phyloP scores from a whole-genome alignment of 768 basidiomycete genomes.

The Lactarius evosmus region DNA sequence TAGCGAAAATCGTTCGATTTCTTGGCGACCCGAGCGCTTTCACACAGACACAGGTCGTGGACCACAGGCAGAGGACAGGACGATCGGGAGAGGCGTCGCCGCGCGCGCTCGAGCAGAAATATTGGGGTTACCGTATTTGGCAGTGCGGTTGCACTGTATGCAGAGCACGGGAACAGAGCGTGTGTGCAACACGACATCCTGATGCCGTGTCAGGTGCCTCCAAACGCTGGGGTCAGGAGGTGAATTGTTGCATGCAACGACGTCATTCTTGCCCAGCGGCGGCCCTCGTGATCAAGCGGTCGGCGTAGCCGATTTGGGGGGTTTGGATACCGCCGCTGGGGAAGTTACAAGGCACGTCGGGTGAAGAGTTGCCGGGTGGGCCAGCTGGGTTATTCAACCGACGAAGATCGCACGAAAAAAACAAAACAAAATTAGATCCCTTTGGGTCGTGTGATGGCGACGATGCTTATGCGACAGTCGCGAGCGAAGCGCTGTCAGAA shows the following conservation, averaged over 20 bases:
- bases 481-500: neutral
- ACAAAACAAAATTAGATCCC: neutral
- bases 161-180: neutral
- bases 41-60: neutral
- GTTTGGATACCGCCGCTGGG: constrained; percentile 8
- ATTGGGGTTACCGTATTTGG: neutral
- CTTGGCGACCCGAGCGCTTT: neutral
- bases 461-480: neutral
- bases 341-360: neutral
- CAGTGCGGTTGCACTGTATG: neutral
- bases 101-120: neutral
- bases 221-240: neutral
- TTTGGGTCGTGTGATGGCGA: neutral
- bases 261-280: constrained; percentile 16
- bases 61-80: neutral
- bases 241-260: constrained; percentile 2
- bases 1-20: neutral
- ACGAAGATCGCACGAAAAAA: neutral
- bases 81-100: neutral
- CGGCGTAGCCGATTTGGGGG: neutral
- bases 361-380: neutral
- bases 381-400: neutral
- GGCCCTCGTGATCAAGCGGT: neutral
- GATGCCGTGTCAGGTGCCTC: neutral
- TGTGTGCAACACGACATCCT: neutral